Conservation (phyloP, 441 rosid species). For the Jatropha podagrica region DNA sequence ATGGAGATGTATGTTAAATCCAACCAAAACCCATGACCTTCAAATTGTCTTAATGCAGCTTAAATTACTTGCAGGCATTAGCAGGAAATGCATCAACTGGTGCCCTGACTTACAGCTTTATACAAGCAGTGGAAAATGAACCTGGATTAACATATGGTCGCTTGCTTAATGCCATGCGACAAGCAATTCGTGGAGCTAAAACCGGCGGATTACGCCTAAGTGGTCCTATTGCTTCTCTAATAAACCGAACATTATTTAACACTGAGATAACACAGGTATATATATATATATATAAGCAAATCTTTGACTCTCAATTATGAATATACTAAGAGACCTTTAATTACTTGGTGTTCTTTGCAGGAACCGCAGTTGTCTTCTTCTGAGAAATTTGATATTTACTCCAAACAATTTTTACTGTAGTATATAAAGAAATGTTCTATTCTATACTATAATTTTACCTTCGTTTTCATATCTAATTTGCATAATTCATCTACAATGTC, state of each 20-base stretch:
- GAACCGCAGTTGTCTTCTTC: conserved; percentile 65
- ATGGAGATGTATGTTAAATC: no score
- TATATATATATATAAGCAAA: conserved; percentile 22
- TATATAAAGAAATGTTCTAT: no score
- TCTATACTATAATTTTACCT: no score
- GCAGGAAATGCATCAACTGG: conserved; percentile 58
- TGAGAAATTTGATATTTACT: conserved; percentile 49
- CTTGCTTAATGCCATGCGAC: conserved; percentile 54
- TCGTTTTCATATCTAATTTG: no score
- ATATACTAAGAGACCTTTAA: neutral
- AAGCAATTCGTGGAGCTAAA: conserved; percentile 46
- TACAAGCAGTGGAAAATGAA: conserved; percentile 62
- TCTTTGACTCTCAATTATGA: neutral
- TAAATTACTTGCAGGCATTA: conserved; percentile 50
- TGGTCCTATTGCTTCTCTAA: conserved; percentile 39
- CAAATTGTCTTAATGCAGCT: neutral
- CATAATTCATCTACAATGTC: no score
- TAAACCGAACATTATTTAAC: conserved; percentile 28
- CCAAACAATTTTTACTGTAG: conserved; percentile 45
- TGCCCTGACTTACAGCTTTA: conserved; percentile 76
- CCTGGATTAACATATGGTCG: conserved; percentile 60
- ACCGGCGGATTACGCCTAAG: conserved; percentile 35
- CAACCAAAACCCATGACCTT: neutral
- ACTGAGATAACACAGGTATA: conserved; percentile 29
- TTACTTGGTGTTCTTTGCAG: conserved; percentile 38